Evolutionary conservation across 208 protist species (phyloP).

Genomic region (Trypanosoma boissoni): DNA sequence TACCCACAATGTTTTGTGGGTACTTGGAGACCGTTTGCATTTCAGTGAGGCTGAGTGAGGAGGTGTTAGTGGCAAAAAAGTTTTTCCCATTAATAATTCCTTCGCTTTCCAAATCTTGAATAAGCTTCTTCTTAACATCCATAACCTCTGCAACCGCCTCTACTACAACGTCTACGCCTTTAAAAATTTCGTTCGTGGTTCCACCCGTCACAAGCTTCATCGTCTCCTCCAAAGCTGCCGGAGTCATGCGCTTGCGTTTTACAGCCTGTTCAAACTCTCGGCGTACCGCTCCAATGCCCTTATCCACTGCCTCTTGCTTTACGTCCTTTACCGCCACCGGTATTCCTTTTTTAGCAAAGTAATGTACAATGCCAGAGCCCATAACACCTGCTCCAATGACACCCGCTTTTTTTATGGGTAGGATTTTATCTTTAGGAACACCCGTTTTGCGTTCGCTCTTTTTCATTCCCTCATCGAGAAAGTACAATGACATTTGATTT

Average conservation of each 20-base stretch:
- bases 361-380: constrained; percentile 85
- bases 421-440: constrained; percentile 58
- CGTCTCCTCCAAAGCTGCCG: constrained; percentile 36
- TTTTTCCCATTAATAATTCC: constrained; percentile 46
- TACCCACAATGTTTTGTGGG: constrained; percentile 87
- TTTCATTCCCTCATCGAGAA: constrained; percentile 86
- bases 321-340: constrained; percentile 73
- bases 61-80: constrained; percentile 94
- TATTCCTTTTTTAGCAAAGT: constrained; percentile 73
- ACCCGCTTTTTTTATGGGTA: constrained; percentile 39
- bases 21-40: constrained; percentile 71
- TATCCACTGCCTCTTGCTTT: constrained; percentile 63
- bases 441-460: constrained; percentile 83
- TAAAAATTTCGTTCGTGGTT: constrained; percentile 48
- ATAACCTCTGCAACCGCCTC: constrained; percentile 93
- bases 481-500: constrained; percentile 90
- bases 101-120: constrained; percentile 75
- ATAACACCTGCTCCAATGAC: constrained; percentile 87
- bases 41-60: constrained; percentile 88
- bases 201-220: constrained; percentile 61
- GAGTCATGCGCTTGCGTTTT: constrained; percentile 60
- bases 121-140: constrained; percentile 89
- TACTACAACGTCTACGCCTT: constrained; percentile 77
- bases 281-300: constrained; percentile 58
- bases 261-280: constrained; percentile 58